Evolutionary conservation across 768 basidiomycete species (phyloP), one percentile per base, ranked within the genome.

Genomic region (Lepiota venenata): DNA sequence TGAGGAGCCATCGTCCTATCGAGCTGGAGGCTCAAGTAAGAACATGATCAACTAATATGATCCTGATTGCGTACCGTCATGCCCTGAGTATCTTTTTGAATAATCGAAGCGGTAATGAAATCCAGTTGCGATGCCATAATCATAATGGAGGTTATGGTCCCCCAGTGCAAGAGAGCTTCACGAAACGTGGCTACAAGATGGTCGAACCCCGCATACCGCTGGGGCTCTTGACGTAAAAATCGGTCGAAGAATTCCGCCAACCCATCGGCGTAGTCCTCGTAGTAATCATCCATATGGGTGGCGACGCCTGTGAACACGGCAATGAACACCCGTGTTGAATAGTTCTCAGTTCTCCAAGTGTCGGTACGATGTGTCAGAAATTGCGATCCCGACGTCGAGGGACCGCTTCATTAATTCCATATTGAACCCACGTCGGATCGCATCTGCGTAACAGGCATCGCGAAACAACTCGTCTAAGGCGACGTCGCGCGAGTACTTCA

Each of bases 401-500:
- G 37, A 10, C 22, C 27, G 39, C 8, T n/a, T n/a, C 20, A 50
- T 8, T 2, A 39, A 15, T 8, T 20, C 21, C 22, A 50, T 6
- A 37, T 50, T 37, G 20, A 50, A 39, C 2, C 48, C 48, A 2
- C 48, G 48, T 3, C 48, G 20, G 8, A 8, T 10, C 8, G 48
- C 48, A 1, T 50, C 48, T 4, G 48, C 36, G 22, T 50, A 50
- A 27, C 48, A 50, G 14, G 37, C n/a, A n/a, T n/a, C n/a, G n/a
- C n/a, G n/a, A n/a, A n/a, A n/a, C n/a, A n/a, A n/a, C n/a, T n/a
- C n/a, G 9, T 50, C 48, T 20, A 50, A 22, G 8, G 7, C 4
- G 36, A 50, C 22, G 14, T 27, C 20, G 18, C 12, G 36, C 6
- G 48, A 37, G 25, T 39, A 50, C 9, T 16, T 9, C 4, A 50